Conservation (phyloP, 768 basidiomycete species). For the Rhodosporidiobolus odoratus region DNA sequence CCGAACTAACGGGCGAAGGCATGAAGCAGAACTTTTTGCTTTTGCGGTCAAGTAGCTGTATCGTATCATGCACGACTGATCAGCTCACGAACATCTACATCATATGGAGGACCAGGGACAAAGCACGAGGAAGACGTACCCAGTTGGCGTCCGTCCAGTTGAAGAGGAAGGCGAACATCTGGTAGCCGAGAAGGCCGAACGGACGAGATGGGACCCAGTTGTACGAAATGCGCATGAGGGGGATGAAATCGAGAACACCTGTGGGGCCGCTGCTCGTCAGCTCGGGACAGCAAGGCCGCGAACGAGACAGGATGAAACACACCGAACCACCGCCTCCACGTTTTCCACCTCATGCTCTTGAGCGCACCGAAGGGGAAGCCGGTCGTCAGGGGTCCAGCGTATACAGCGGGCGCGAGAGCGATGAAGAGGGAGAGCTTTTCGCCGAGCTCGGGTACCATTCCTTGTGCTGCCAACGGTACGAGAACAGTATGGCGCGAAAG, state of each 20-base stretch:
- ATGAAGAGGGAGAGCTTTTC: constrained; percentile 51
- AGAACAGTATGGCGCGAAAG: background rate
- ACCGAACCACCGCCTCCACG: constrained; percentile 52
- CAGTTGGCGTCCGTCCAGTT: constrained; percentile 55
- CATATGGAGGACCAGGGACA: background rate
- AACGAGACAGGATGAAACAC: background rate
- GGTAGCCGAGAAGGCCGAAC: constrained; percentile 51
- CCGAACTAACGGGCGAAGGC: constrained; percentile 52
- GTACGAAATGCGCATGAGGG: constrained; percentile 53
- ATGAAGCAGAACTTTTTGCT: constrained; percentile 56
- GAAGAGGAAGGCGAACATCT: constrained; percentile 54
- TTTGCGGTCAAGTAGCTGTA: constrained; percentile 50
- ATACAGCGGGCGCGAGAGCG: constrained; percentile 54
- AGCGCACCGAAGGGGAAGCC: constrained; percentile 53
- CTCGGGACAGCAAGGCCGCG: no score
- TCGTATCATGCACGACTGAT: background rate
- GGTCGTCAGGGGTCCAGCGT: constrained; percentile 52
- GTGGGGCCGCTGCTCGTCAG: background rate
- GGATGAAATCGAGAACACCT: constrained; percentile 54
- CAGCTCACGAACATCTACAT: background rate
- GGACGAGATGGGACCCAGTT: constrained; percentile 50
- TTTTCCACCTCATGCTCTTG: constrained; percentile 51
- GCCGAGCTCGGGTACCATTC: constrained; percentile 53
- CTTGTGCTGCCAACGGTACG: constrained; percentile 42
- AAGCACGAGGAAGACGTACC: constrained; percentile 35